Evolutionary conservation across 1,284 basidiomycete species (phyloP), one percentile per base, ranked within the genome.

Genomic region (Rhodotorula mucilaginosa): DNA sequence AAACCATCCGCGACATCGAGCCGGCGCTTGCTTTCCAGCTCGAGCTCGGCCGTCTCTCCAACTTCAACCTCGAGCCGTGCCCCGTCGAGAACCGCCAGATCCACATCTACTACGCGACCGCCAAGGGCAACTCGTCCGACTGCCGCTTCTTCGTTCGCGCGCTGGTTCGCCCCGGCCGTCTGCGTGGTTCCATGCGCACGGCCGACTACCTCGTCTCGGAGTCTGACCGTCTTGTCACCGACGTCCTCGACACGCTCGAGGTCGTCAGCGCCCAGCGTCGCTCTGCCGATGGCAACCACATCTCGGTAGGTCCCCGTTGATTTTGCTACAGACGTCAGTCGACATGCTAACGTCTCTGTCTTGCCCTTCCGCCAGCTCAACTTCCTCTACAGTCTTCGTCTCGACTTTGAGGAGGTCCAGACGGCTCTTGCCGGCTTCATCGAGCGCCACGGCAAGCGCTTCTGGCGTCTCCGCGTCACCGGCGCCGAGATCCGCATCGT

Each of bases 1-100:
- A 93, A 80, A 90, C 94, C 18, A 97, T 99, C 81, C 90, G 96
- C 82, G 97, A 99, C 85, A 94, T 98, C 75, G 97, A 99, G 81
- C 97, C 97, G 44, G 97, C 97, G 52, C 86, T 99, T 63, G 97
- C 97, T 51, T 99, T 94, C 88, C 97, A 99, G 84, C 87, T 99
- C 64, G 97, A 99, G 83, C 89, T 99, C 69, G 91, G 90, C 82
- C 91, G 97, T 64, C 86, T 99, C 74, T 96, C 94, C 58, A 92
- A 97, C 85, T 99, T 98, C 84, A 93, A 97, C 82, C 87, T 99
- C 81, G 92, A 89, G 57, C 95, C 97, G 62, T 88, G 89, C 84
- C 91, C 94, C 81, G 90, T 95, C 72, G 91, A 97, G 83, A 91
- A 92, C 84, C 90, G 94, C 80, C 93, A 97, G 82, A 91, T 97